Evolutionary conservation across 1,284 basidiomycete genomes (phyloP).

Genomic region (Coniophora puteana): DNA sequence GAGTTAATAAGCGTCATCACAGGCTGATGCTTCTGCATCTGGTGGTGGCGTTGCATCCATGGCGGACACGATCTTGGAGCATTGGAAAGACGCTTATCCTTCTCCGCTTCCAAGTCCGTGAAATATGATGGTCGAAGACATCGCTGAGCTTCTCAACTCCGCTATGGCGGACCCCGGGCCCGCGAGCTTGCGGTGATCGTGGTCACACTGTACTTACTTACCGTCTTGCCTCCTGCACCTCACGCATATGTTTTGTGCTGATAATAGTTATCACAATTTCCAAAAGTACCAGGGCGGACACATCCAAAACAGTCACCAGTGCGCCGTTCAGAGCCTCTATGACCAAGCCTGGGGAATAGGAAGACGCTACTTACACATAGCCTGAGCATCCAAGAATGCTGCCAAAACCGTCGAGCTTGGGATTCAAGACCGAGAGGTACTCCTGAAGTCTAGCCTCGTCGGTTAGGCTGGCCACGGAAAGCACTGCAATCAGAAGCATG

Average conservation of each 20-base stretch:
- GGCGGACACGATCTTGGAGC: conserved; percentile 23
- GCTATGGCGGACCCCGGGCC: conserved; percentile 7
- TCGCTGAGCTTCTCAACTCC: conserved; percentile 22
- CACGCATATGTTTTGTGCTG: too few species aligned
- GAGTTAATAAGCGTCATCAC: conserved; percentile 44
- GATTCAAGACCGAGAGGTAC: too few species aligned
- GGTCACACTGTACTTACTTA: conserved; percentile 21
- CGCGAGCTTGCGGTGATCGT: conserved; percentile 23
- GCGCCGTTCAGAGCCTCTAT: conserved; percentile 25
- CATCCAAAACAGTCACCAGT: conserved; percentile 24
- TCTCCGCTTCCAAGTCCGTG: conserved; percentile 9
- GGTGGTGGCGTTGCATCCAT: not conserved
- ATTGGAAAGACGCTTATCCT: conserved; percentile 51
- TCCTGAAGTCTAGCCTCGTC: too few species aligned
- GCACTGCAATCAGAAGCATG: too few species aligned
- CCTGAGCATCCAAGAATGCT: too few species aligned
- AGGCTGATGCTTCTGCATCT: conserved; percentile 10
- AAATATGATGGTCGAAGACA: conserved; percentile 16
- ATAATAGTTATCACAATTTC: too few species aligned
- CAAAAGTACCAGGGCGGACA: conserved; percentile 25
- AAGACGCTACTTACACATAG: too few species aligned
- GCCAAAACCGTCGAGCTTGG: too few species aligned
- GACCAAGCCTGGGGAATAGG: too few species aligned
- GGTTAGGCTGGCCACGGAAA: too few species aligned
- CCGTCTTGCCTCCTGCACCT: too few species aligned